These are phyloP conservation scores for Massariosphaeria phaeospora DNA, from an alignment of 495 filamentous ascomycete species.

Conservation along the genomic window DNA sequence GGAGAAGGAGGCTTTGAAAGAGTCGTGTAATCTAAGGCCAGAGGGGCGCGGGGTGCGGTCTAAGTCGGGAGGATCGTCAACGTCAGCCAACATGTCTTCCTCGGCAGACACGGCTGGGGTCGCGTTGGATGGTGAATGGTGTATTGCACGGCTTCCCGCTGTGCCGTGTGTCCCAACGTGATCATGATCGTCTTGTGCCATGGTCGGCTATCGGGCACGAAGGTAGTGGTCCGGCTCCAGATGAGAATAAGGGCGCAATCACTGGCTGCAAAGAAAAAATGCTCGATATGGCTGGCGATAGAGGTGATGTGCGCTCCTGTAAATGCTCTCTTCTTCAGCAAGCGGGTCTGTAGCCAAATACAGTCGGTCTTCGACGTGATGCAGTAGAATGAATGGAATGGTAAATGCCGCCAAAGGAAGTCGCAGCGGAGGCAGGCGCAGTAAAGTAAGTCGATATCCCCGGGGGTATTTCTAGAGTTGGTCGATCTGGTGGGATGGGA, in stretches of 20 bases:
- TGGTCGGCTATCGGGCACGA: slow-evolving; percentile 4
- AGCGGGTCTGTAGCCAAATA: too few relatives aligned
- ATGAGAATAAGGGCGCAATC: too few relatives aligned
- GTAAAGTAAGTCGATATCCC: too few relatives aligned
- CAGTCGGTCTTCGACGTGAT: too few relatives aligned
- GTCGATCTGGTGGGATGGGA: slow-evolving; percentile 1
- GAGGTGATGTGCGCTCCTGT: too few relatives aligned
- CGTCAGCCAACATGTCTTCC: slow-evolving; percentile 33
- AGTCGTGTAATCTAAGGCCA: slow-evolving; percentile 8
- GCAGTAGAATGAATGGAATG: too few relatives aligned
- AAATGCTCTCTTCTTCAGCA: too few relatives aligned
- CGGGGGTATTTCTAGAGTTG: slow-evolving; percentile 3
- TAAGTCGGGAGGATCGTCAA: slow-evolving; percentile 35
- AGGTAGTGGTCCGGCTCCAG: too few relatives aligned
- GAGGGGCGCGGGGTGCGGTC: slow-evolving; percentile 29
- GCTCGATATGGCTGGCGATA: too few relatives aligned
- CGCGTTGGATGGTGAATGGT: slow-evolving; percentile 19
- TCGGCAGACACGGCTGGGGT: slow-evolving; percentile 13
- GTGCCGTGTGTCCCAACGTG: slow-evolving; percentile 11
- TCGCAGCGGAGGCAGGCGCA: too few relatives aligned
- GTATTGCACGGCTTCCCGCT: slow-evolving; percentile 8
- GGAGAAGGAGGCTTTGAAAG: slow-evolving; percentile 24
- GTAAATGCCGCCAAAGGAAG: too few relatives aligned
- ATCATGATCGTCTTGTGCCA: slow-evolving; percentile 24
- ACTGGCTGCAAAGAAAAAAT: too few relatives aligned